phyloP scores from a whole-genome alignment of 805 yeast species.

The Candida incommunis region DNA sequence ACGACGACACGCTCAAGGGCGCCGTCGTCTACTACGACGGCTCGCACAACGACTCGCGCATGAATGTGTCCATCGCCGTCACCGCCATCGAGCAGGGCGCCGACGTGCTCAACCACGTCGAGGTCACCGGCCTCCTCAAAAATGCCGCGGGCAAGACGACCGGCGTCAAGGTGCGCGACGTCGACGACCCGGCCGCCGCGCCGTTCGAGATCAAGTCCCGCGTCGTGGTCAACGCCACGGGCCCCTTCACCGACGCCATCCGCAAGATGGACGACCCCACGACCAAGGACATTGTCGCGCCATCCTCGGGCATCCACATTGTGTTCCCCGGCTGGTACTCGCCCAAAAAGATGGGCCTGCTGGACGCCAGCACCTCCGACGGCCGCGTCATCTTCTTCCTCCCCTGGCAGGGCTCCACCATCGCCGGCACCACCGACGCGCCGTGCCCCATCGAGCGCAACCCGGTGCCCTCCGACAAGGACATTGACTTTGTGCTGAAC shows the following conservation, averaged over 20 bases:
- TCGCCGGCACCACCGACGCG: slow-evolving; percentile 94
- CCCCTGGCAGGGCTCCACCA: slow-evolving; percentile 95
- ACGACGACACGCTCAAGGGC: slow-evolving; percentile 65
- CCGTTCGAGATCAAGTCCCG: slow-evolving; percentile 51
- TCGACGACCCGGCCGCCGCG: slow-evolving; percentile 40
- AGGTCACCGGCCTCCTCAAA: slow-evolving; percentile 64
- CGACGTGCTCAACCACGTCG: slow-evolving; percentile 74
- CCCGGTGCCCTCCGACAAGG: slow-evolving; percentile 80
- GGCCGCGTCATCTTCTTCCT: slow-evolving; percentile 94
- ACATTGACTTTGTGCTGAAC: slow-evolving; percentile 70
- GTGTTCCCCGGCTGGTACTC: slow-evolving; percentile 86
- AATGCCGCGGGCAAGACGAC: slow-evolving; percentile 40
- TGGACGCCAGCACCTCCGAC: slow-evolving; percentile 85
- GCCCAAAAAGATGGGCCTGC: slow-evolving; percentile 72
- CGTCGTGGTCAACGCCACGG: slow-evolving; percentile 81
- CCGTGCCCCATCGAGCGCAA: slow-evolving; percentile 33
- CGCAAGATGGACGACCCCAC: slow-evolving; percentile 67
- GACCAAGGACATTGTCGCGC: slow-evolving; percentile 69
- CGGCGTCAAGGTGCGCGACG: slow-evolving; percentile 53
- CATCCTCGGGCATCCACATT: slow-evolving; percentile 88
- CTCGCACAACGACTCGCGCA: slow-evolving; percentile 81
- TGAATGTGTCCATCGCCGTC: slow-evolving; percentile 73
- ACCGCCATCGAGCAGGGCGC: slow-evolving; percentile 84
- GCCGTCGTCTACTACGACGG: slow-evolving; percentile 94
- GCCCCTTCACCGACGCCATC: slow-evolving; percentile 77